Base-by-base conservation (phyloP, 148 eudicot species). In the Vaccinium darrowii region DNA sequence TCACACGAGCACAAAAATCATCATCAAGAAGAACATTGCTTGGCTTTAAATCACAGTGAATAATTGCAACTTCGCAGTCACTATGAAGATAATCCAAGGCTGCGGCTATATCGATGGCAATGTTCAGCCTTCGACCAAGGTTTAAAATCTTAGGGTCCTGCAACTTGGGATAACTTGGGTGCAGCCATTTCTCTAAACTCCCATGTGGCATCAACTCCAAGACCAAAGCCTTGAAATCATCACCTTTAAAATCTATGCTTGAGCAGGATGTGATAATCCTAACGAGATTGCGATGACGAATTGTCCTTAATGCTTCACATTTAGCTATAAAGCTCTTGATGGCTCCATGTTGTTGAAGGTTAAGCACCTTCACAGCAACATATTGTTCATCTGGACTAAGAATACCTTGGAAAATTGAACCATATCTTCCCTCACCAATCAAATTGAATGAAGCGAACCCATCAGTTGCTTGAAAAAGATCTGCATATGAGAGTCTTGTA, bases 141-240 rank as follows among this genome's bases (percentile, higher is more conserved):
- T 43, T 58, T 36, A 83, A 75, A 21, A 9, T 8, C 25, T 23
- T 73, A 8, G 47, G 13, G 21, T 82, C 53, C 0, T 33, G 47
- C 23, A 15, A 6, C 0, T 14, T 8, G 7, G 50, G 39, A 5
- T 8, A 21, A 71, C 50, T 30, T 69, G 77, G 18, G 14, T 82
- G 80, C 9, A 83, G 58, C 85, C 85, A 83, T 33, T 50, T 58
- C 15, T 83, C 80, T 54, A 83, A 43, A 57, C 73, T 83, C 74
- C 81, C 85, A 83, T 75, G n/a, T 56, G 54, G 27, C 85, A 83
- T 83, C 39, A 83, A 83, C 53, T 83, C 80, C 11, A 75, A 58
- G 18, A 83, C 80, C 80, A 83, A 58, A 54, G 85, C 85, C 23
- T 60, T 60, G 65, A 60, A 60, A 19, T 60, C 65, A 60, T 7